A percentile compares a stretch with the other conserved stretches of the same genome.
These are phyloP conservation scores for Gastrolobium bilobum DNA, from an alignment of 306 rosid genomes.

Conservation along the genomic window DNA sequence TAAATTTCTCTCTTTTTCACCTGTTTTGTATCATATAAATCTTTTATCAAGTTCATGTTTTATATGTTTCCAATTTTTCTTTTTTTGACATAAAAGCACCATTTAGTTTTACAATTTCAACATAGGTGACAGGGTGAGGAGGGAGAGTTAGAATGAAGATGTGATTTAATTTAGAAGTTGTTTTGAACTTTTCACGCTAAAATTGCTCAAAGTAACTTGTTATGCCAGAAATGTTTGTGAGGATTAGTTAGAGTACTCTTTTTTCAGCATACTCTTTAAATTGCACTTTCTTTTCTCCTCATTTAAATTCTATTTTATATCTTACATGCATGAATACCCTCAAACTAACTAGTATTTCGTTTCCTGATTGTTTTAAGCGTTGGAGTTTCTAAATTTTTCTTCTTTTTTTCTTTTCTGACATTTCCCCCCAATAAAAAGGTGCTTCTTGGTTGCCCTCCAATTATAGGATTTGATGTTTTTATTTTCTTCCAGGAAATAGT, in stretches of 20 bases:
- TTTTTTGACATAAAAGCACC: not conserved
- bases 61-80: not conserved
- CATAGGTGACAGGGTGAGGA: not conserved
- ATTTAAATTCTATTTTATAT: not conserved
- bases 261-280: not conserved
- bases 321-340: not conserved
- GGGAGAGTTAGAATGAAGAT: not conserved
- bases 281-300: not conserved
- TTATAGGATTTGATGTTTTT: not conserved
- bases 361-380: not conserved
- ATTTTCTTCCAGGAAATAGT: conserved; percentile 73
- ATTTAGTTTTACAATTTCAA: not conserved
- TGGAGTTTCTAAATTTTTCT: not conserved
- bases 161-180: not conserved
- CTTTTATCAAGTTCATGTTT: not conserved
- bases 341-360: not conserved
- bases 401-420: not conserved
- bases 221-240: not conserved
- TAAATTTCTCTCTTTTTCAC: not conserved
- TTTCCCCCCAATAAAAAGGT: not conserved
- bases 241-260: not conserved
- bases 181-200: not conserved
- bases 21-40: not conserved
- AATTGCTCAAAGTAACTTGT: not conserved
- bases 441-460: not conserved